Base-by-base conservation (phyloP, 75 land plant species). In the Azolla pinnata region DNA sequence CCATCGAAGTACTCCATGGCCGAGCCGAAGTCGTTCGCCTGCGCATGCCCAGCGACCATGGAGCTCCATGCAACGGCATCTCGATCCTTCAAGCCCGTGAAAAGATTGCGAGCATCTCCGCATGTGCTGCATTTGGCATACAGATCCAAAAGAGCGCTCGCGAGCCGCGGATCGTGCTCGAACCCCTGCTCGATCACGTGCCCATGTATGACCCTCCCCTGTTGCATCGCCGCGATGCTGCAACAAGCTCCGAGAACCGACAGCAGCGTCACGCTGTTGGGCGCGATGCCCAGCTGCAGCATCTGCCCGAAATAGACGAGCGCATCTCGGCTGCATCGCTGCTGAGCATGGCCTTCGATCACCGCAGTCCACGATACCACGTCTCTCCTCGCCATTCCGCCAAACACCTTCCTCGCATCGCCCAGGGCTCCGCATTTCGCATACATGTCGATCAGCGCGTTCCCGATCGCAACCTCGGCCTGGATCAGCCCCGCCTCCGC, bases 41-140 rank as follows among this genome's bases (percentile, higher is more conserved):
- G 75, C 0, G 57, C 31, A 48, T 24, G 67, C 3, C 34, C 61
- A n/a, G 82, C 60, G 29, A 79, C 71, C 72, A 79, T 71, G 10
- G 78, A 51, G 44, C 65, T 75, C 82, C 82, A 79, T 4, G 82
- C 54, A 20, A 70, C 54, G 31, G 68, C 33, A 59, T 79, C 66
- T 44, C 40, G 2, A 1, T 63, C 47, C 34, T 38, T 32, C 61
- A 71, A 57, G 10, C 54, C 40, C 32, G 33, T 34, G 51, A 76
- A 76, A 12, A 71, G 26, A 10, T 31, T 21, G 29, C 21, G 30
- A 31, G 74, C 74, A 63, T 17, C 34, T 49, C 27, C 34, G 1
- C 62, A 19, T 18, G 32, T 17, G 8, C 67, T 63, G 20, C 26
- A 34, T 27, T 60, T 76, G 0, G 66, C 23, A 54, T 70, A 76